Base-by-base conservation (phyloP, 495 filamentous ascomycete species). In the Aspergillus campestris region DNA sequence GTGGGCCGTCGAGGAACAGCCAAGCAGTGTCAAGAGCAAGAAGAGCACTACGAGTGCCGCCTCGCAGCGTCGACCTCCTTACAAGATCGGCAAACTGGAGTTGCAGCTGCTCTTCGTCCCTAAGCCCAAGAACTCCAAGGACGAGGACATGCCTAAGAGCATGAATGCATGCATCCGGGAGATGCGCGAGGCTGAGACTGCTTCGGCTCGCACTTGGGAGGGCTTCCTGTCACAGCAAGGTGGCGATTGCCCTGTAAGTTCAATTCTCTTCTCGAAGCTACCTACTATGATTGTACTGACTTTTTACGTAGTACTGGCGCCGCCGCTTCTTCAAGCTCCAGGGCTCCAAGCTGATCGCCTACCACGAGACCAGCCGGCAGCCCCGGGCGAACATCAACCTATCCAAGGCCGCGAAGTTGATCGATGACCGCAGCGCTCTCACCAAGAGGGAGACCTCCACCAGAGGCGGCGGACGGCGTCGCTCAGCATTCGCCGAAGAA, bases 101-200 rank as follows among this genome's bases (percentile, higher is more conserved):
- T 71, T 98, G 34, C 92, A 97, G 67, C 72, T 97, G 6, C 69
- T 97, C 6, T 98, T 92, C 57, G 89, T 98, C 1, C 92, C 92
- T 1, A 91, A 88, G 54, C 90, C 92, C 0, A 86, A 86, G 69
- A 86, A 83, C 34, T 76, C 81, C n/a, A 81, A 82, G 44, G 90
- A 96, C 47, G 89, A 94, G 30, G 92, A 96, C 51, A 94, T 97
- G 84, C 92, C 92, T 11, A 95, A 95, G 79, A 96, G 90, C 66
- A 94, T 98, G 88, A 91, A 86, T 58, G 81, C 83, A 34, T 94
- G 88, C 59, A 86, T 97, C 50, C 75, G 92, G 9, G 91, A 97
- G 69, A 77, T 98, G 69, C 84, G 83, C 52, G 87, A 91, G 34
- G 89, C 90, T 8, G 87, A 94, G 57, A 82, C 79, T 52, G 72